Base-by-base conservation (phyloP, 2,329 filamentous ascomycete genomes). In the Colletotrichum liaoningense region DNA sequence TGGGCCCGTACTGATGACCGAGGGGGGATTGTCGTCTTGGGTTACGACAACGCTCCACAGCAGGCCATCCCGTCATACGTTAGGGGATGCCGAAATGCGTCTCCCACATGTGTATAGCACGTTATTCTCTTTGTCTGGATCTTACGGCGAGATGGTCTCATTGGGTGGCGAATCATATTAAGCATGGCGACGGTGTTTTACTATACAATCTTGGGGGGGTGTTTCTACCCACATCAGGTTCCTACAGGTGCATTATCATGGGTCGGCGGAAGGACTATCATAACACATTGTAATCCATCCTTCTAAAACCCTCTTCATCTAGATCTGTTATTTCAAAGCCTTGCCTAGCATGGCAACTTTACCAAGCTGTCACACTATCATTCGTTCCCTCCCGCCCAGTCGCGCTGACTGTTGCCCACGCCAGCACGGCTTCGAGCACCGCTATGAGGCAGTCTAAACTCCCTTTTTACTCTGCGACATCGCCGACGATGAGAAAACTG, bases 51-150 rank as follows among this genome's bases (percentile, higher is more conserved):
- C 52, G 54, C 55, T 62, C 70, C 75, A 14, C 75, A 77, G 71
- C 73, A 77, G 54, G 76, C 75, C 38, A 76, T 77, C 76, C 76
- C 76, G 62, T 75, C 80, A 78, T 81, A 81, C 78, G 80, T 81
- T 79, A 78, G 79, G 30, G 74, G 69, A 76, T 55, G 55, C 58
- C 58, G 57, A 46, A 57, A 67, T n/a, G 42, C 57, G 49, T 63
- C 46, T 35, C 63, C 67, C 28, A 63, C 52, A 24, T 67, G 56
- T 67, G 55, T 74, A 73, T 69, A 74, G 30, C 42, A 65, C 38
- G 16, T 42, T 52, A 9, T 30, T 35, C 33, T 56, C 49, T 55
- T 62, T 70, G 38, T 74, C 35, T 35, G 26, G 46, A 30, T 33
- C 24, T 35, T 30, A 24, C 6, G 42, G 30, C 24, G 28, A 6